A percentile compares a stretch with the other conserved stretches of the same genome.
Conservation (phyloP, 306 rosid species). For the Potentilla sterilis region DNA sequence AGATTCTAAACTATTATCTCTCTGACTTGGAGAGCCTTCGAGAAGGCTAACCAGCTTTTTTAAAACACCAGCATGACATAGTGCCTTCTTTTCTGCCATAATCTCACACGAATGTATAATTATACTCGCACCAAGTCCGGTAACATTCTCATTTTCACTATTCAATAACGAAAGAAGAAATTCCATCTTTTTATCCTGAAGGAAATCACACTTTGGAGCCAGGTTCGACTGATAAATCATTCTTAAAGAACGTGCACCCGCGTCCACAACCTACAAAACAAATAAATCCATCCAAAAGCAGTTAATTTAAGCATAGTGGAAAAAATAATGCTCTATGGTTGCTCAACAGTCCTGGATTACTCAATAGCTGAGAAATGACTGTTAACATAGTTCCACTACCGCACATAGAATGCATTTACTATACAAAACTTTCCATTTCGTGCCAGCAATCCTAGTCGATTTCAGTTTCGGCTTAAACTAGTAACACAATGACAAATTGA, state of each 20-base stretch:
- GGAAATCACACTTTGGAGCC: conserved; percentile 87
- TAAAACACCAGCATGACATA: conserved; percentile 62
- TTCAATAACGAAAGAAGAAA: conserved; percentile 76
- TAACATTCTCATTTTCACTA: conserved; percentile 76
- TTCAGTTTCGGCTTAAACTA: not conserved
- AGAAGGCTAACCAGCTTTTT: conserved; percentile 70
- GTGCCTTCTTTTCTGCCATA: conserved; percentile 52
- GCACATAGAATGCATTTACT: not conserved
- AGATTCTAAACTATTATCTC: conserved; percentile 90
- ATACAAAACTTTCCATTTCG: not conserved
- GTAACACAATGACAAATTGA: not conserved
- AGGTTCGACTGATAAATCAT: conserved; percentile 89
- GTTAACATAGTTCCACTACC: not conserved
- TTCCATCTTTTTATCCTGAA: conserved; percentile 49
- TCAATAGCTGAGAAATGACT: conserved; percentile 5
- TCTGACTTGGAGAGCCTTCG: conserved; percentile 76
- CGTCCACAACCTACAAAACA: conserved; percentile 71
- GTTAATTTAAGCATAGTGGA: conserved; percentile 12
- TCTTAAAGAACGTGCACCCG: conserved; percentile 80
- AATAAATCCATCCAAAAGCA: conserved; percentile 6
- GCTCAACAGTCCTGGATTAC: not conserved
- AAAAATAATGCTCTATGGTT: not conserved
- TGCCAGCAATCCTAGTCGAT: not conserved
- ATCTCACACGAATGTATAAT: conserved; percentile 77
- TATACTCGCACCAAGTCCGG: conserved; percentile 88